phyloP scores from a whole-genome alignment of 768 basidiomycete species.

The Trametes punicea region DNA sequence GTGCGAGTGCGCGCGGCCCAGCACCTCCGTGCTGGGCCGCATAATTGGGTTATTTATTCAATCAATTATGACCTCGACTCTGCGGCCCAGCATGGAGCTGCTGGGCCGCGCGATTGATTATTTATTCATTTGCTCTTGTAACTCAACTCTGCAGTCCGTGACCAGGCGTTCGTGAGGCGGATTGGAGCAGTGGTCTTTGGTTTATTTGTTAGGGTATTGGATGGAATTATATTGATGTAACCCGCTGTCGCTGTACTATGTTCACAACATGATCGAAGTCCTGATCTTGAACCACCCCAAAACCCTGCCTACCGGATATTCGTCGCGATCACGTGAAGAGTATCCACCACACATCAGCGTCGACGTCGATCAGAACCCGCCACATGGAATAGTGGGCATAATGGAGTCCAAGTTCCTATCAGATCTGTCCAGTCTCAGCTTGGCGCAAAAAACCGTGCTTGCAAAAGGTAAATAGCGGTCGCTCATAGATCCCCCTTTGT shows the following conservation, averaged over 20 bases:
- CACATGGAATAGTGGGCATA: not conserved
- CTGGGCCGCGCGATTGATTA: no score
- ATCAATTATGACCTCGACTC: no score
- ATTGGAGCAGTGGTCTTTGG: not conserved
- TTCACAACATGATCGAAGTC: no score
- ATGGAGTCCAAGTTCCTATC: conserved; percentile 23
- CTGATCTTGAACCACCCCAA: no score
- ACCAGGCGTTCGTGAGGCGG: conserved; percentile 22
- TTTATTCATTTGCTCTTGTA: no score
- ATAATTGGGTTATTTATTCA: no score
- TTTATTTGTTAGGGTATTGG: not conserved
- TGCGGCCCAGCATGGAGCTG: no score
- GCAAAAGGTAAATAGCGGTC: conserved; percentile 33
- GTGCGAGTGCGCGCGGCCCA: no score
- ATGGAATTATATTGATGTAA: no score
- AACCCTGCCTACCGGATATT: no score
- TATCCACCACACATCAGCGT: conserved; percentile 1
- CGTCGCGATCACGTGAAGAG: conserved; percentile 13
- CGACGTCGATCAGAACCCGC: not conserved
- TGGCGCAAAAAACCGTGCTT: conserved; percentile 33
- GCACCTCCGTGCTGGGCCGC: no score
- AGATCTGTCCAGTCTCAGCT: conserved; percentile 27
- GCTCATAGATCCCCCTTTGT: no score
- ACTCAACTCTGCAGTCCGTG: conserved; percentile 26
- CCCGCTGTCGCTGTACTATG: not conserved